These are phyloP conservation scores for Rhizoclosmatium globosum DNA, from an alignment of 192 early-diverging fungal genomes.

Conservation along the genomic window DNA sequence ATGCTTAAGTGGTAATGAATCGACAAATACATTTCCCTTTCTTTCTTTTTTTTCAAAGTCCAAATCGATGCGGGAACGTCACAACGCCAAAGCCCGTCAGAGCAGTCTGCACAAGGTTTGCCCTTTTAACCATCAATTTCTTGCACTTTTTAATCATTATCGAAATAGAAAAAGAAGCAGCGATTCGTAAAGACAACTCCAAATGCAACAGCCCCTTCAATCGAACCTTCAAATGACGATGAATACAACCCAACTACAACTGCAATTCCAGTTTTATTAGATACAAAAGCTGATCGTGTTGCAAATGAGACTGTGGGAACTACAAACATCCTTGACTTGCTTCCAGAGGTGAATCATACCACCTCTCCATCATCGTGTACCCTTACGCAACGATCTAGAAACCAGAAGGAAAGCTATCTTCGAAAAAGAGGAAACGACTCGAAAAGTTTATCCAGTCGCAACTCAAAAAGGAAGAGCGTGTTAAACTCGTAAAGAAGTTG, in stretches of 20 bases:
- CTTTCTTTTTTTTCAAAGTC: conserved; percentile 28
- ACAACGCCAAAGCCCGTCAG: conserved; percentile 34
- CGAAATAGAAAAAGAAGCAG: conserved; percentile 35
- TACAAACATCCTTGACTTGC: conserved; percentile 14
- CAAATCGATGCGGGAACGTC: conserved; percentile 21
- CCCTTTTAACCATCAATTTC: not conserved
- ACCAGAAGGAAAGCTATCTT: conserved; percentile 49
- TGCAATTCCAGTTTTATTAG: conserved; percentile 21
- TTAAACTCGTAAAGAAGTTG: conserved; percentile 58
- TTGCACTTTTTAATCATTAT: not conserved
- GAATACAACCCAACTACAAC: conserved; percentile 15
- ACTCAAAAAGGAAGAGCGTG: conserved; percentile 66
- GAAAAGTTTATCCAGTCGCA: conserved; percentile 67
- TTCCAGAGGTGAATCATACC: conserved; percentile 4
- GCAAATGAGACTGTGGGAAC: not conserved
- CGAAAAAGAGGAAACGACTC: conserved; percentile 65
- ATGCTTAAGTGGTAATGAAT: too few species aligned
- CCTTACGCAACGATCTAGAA: conserved; percentile 1
- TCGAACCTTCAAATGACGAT: not conserved
- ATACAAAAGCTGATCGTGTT: conserved; percentile 27
- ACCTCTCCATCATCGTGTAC: not conserved
- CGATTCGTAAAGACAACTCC: conserved; percentile 14
- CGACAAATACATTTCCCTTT: not conserved
- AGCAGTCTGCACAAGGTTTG: conserved; percentile 36
- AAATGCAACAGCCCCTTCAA: too few species aligned